Evolutionary conservation across 352 stramenopile species (phyloP).

Genomic region (Globisporangium camurandrum): DNA sequence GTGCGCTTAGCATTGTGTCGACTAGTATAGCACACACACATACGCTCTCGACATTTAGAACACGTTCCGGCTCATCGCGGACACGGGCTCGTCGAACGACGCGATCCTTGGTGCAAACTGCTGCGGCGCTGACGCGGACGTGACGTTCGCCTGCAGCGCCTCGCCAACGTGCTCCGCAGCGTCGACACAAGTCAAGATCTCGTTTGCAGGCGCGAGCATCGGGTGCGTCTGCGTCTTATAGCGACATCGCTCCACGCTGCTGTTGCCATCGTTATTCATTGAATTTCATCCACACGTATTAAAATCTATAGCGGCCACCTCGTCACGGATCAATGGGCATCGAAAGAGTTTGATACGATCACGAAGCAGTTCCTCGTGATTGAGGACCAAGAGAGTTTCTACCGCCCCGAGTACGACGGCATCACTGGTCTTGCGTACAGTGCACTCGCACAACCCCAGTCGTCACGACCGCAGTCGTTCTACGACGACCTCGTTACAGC

Average conservation of each 20-base stretch:
- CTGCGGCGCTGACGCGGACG: conserved; percentile 32
- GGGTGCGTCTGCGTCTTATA: conserved; percentile 20
- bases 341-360: conserved; percentile 35
- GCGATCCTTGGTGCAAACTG: conserved; percentile 56
- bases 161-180: conserved; percentile 50
- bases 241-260: not conserved
- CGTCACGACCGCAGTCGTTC: conserved; percentile 32
- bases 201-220: conserved; percentile 60
- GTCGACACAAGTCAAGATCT: conserved; percentile 22
- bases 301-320: conserved; percentile 54
- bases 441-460: conserved; percentile 33
- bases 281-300: no score
- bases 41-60: conserved; percentile 30
- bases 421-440: conserved; percentile 72
- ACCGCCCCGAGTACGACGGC: conserved; percentile 64
- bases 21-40: not conserved
- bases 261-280: no score
- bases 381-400: conserved; percentile 67
- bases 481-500: conserved; percentile 44
- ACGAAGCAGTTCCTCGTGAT: conserved; percentile 72
- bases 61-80: conserved; percentile 67
- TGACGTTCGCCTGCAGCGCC: conserved; percentile 55
- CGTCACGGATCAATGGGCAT: conserved; percentile 64
- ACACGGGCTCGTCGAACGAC: conserved; percentile 82
- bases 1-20: no score